Evolutionary conservation across 495 filamentous ascomycete genomes (phyloP), one percentile per base, ranked within the genome.

Genomic region (Penicillium antarcticum): DNA sequence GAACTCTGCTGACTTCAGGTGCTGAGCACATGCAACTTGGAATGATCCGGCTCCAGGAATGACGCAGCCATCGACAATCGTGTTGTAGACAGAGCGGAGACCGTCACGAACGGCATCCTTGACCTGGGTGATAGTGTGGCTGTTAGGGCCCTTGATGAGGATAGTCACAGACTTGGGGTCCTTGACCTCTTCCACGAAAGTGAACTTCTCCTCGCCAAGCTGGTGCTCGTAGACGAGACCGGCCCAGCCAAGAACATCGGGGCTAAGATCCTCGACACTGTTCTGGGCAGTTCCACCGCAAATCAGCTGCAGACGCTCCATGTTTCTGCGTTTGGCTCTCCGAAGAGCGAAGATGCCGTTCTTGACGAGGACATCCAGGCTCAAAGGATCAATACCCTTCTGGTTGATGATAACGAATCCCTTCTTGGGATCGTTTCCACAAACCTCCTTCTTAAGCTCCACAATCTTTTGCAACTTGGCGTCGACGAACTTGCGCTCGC

Each of bases 151-250:
- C 77, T 98, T 98, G 76, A 98, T 97, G 48, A 98, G 79, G 11
- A 98, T 77, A 16, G 94, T 98, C n/a, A 97, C 95, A 5, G 95
- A 97, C 77, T 97, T 98, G 43, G 94, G 89, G 43, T 97, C 89
- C 79, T 96, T 97, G 57, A 98, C 94, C 51, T 98, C 95, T 70
- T 97, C 95, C 55, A 98, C 81, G 58, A 98, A 98, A 13, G 94
- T 98, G 74, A 89, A 98, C 75, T 98, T 98, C 76, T 98, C 94
- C 76, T 98, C 94, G 45, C 94, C 94, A 4, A 98, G 81, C 65
- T 95, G 89, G 74, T 97, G 92, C 76, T 98, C 94, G 60, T 98
- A 97, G 36, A 98, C 94, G 33, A 88, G 79, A 42, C 94, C 94
- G 45, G 95, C 94, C 94, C 94, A 98, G 23, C 94, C 94, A 42